These are phyloP conservation scores for Flammula alnicola DNA, from an alignment of 1,284 basidiomycete genomes.

Conservation along the genomic window DNA sequence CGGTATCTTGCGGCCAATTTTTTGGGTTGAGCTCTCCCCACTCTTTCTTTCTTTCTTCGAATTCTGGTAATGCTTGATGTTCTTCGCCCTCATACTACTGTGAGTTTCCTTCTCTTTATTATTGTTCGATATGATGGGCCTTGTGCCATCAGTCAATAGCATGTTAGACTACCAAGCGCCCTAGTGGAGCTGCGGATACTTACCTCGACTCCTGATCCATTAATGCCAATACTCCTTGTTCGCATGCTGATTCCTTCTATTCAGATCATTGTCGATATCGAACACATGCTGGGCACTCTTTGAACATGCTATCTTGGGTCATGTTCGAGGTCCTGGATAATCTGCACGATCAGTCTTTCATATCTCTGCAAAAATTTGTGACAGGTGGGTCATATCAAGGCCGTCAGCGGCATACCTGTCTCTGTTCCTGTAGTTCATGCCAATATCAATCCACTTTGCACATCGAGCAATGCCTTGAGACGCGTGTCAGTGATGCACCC, in stretches of 20 bases:
- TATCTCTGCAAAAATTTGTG: too few relatives aligned
- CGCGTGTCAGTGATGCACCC: background rate
- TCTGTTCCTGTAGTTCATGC: background rate
- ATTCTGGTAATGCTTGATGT: too few relatives aligned
- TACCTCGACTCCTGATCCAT: constrained; percentile 42
- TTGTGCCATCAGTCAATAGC: constrained; percentile 43
- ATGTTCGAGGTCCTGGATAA: constrained; percentile 9
- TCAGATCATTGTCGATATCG: constrained; percentile 5
- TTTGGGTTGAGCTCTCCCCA: constrained; percentile 8
- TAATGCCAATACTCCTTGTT: background rate
- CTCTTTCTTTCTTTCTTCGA: constrained; percentile 8
- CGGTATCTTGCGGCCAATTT: constrained; percentile 20
- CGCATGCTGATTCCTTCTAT: constrained; percentile 10
- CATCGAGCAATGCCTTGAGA: background rate
- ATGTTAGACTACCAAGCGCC: constrained; percentile 56
- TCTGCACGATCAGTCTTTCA: background rate
- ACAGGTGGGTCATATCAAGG: background rate
- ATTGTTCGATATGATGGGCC: constrained; percentile 39
- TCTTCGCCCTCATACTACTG: constrained; percentile 6
- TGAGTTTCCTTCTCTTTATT: constrained; percentile 22
- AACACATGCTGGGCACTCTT: background rate
- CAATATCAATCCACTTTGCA: constrained; percentile 1
- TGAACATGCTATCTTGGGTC: constrained; percentile 14
- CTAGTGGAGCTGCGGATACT: constrained; percentile 43
- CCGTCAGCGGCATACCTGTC: background rate